Conservation (phyloP, 805 yeast species). For the Starmera dryadoides region DNA sequence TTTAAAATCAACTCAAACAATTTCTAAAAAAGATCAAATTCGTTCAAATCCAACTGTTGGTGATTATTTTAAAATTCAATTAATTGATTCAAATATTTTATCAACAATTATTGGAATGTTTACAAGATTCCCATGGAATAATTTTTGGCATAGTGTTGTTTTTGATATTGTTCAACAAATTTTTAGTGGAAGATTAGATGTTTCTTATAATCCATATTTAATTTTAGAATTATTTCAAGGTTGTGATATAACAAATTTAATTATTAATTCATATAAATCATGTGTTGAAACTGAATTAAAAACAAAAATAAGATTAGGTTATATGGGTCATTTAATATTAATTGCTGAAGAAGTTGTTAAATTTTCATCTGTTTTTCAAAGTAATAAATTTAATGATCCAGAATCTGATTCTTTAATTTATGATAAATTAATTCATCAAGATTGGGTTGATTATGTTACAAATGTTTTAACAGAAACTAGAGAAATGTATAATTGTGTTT, state of each 20-base stretch:
- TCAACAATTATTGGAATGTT: conserved; percentile 58
- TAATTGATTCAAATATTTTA: conserved; percentile 58
- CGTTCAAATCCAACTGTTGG: conserved; percentile 58
- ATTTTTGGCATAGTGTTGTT: conserved; percentile 78
- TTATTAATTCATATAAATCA: conserved; percentile 56
- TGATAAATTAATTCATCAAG: conserved; percentile 27
- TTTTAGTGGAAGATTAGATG: conserved; percentile 64
- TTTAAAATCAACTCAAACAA: not conserved
- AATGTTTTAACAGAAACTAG: conserved; percentile 72
- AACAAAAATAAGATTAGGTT: conserved; percentile 73
- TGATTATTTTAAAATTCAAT: conserved; percentile 60
- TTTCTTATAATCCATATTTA: conserved; percentile 65
- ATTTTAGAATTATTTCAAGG: conserved; percentile 55
- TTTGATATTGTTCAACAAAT: conserved; percentile 80
- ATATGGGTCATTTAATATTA: conserved; percentile 91
- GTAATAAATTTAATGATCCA: conserved; percentile 16
- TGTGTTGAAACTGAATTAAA: conserved; percentile 55
- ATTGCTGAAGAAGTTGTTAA: conserved; percentile 96
- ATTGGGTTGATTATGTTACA: conserved; percentile 71
- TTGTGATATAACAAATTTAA: conserved; percentile 51
- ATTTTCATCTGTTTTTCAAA: conserved; percentile 39
- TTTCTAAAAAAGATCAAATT: conserved; percentile 21
- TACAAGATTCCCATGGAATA: conserved; percentile 74
- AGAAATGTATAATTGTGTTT: conserved; percentile 79
- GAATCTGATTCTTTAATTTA: conserved; percentile 19